Base-by-base conservation (phyloP, 352 stramenopile species). In the Phytophthora pisi region DNA sequence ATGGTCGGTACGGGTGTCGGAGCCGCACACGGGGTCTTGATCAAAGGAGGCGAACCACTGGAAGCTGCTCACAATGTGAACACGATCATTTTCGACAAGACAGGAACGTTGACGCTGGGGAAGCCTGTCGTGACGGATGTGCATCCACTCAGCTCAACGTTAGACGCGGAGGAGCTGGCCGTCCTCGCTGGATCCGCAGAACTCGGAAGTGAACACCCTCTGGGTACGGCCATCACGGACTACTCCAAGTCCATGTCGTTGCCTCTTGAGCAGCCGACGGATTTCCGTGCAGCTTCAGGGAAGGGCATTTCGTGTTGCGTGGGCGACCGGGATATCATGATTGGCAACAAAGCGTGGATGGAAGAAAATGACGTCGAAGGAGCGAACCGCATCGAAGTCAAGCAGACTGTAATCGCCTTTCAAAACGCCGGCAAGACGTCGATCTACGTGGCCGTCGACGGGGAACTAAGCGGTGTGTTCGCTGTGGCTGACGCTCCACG, bases 11-110 rank as follows among this genome's bases (percentile, higher is more conserved):
- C 97, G 4, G 97, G 97, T 31, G 92, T 99, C 31, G 97, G 96
- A 20, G 98, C 98, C 3, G 79, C 86, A 26, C 79, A 97, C 64
- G 97, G 98, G 15, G 91, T 99, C 45, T 80, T 99, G 20, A 99
- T 99, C 81, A 99, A 99, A 74, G 97, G 97, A 23, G 98, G 96
- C 5, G 88, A 95, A 54, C 80, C 93, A 9, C 78, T 98, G 1
- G 84, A 98, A 56, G 73, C 83, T 0, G 89, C 90, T 2, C 86
- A 97, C 60, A 94, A 92, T 47, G 86, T 99, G 23, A 88, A 96
- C 53, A 91, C 90, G 36, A 92, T 99, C 47, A 68, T 99, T 24
- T 99, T 99, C 77, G 98, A 99, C 80, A 99, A 99, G 84, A 99
- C 98, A 0, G 98, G 98, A 0, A 99, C 97, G 3, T 66, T 99